Evolutionary conservation across 2,329 filamentous ascomycete genomes (phyloP).

Genomic region (Raffaelea deltoideospora): DNA sequence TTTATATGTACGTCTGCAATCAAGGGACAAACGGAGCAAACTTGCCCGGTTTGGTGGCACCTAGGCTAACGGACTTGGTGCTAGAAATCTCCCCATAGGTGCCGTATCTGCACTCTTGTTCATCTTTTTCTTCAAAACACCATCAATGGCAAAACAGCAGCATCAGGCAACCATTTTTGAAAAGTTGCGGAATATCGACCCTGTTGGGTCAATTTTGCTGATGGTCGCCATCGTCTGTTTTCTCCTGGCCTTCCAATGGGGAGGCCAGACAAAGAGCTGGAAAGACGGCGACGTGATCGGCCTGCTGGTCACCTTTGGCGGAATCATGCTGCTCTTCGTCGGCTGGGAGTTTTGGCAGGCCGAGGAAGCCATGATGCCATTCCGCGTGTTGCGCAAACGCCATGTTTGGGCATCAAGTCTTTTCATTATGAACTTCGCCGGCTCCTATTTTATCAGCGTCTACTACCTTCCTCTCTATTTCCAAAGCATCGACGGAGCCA

Average conservation of each 20-base stretch:
- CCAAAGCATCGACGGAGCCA: slow-evolving; percentile 25
- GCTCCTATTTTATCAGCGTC: slow-evolving; percentile 25
- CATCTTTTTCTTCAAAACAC: too few relatives aligned
- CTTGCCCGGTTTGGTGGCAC: too few relatives aligned
- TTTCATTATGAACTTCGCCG: slow-evolving; percentile 24
- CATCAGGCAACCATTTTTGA: too few relatives aligned
- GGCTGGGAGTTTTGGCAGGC: slow-evolving; percentile 20
- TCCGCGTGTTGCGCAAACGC: slow-evolving; percentile 24
- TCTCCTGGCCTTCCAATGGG: slow-evolving; percentile 26
- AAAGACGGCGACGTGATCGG: slow-evolving; percentile 17
- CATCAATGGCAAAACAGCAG: too few relatives aligned
- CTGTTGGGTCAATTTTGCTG: slow-evolving; percentile 1
- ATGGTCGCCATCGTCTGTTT: slow-evolving; percentile 17
- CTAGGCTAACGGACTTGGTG: too few relatives aligned
- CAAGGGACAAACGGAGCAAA: too few relatives aligned
- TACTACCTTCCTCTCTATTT: slow-evolving; percentile 36
- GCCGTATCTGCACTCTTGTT: too few relatives aligned
- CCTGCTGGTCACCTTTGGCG: slow-evolving; percentile 15
- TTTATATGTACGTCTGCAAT: too few relatives aligned
- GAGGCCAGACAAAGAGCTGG: slow-evolving; percentile 23
- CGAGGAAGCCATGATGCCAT: slow-evolving; percentile 32
- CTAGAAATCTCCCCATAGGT: too few relatives aligned
- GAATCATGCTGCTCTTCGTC: slow-evolving; percentile 13
- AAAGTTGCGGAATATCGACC: slow-evolving; percentile 4
- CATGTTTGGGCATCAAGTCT: slow-evolving; percentile 25